phyloP scores from a whole-genome alignment of 2,329 filamentous ascomycete genomes.

The Penicillium sumatraense region DNA sequence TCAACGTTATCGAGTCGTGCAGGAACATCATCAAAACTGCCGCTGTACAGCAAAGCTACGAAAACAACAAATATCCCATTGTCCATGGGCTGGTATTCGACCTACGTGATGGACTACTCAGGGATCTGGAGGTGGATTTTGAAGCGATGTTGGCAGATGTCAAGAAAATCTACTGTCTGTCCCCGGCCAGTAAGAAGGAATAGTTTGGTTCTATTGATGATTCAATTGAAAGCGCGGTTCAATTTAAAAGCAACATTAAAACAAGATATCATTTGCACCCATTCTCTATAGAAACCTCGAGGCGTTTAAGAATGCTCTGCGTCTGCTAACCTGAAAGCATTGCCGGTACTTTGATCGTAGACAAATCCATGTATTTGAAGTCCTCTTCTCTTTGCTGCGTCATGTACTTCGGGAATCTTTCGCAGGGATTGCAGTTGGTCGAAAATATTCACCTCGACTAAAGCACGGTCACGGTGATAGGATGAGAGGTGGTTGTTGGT shows the following conservation, averaged over 20 bases:
- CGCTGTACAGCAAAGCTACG: conserved; percentile 64
- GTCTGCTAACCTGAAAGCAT: conserved; percentile 5
- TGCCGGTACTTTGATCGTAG: conserved; percentile 16
- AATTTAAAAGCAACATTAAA: not conserved
- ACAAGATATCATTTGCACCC: too few species aligned
- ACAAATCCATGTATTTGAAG: conserved; percentile 23
- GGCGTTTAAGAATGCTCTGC: not conserved
- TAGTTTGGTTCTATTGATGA: not conserved
- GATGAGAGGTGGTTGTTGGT: conserved; percentile 14
- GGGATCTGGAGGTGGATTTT: conserved; percentile 67
- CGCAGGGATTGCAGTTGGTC: conserved; percentile 23
- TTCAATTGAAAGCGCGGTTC: not conserved
- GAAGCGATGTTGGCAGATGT: conserved; percentile 55
- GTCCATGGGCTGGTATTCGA: conserved; percentile 77
- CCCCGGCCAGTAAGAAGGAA: not conserved
- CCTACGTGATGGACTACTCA: conserved; percentile 69
- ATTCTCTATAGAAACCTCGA: not conserved
- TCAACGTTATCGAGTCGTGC: conserved; percentile 37
- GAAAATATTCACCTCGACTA: conserved; percentile 26
- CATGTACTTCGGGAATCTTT: conserved; percentile 15
- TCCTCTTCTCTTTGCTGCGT: conserved; percentile 10
- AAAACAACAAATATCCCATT: conserved; percentile 66
- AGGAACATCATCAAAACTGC: conserved; percentile 49
- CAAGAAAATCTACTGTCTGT: conserved; percentile 24
- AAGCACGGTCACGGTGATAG: conserved; percentile 15